Evolutionary conservation across 192 early-diverging fungal species (phyloP).

Genomic region (Coemansia sp.): DNA sequence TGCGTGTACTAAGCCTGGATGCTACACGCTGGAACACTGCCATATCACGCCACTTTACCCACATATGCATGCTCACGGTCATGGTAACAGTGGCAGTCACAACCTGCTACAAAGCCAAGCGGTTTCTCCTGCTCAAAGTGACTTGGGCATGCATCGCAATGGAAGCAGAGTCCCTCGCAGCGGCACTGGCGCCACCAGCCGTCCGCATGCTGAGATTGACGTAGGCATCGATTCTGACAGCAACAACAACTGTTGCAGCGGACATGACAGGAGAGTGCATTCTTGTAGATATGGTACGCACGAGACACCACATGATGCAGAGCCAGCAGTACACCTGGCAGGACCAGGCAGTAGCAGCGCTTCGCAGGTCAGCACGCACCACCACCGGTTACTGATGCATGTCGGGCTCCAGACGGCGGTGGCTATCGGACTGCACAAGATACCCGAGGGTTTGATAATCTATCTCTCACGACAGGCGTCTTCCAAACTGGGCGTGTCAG

Average conservation of each 20-base stretch:
- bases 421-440: slow-evolving; percentile 52
- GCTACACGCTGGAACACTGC: slow-evolving; percentile 44
- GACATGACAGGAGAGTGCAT: not conserved
- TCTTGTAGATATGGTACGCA: not conserved
- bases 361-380: slow-evolving; percentile 29
- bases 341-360: slow-evolving; percentile 19
- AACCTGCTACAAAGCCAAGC: not conserved
- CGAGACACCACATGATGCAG: not conserved
- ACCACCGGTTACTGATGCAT: slow-evolving; percentile 32
- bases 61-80: slow-evolving; percentile 32
- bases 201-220: not conserved
- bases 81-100: not conserved
- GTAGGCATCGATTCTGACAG: not conserved
- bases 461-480: slow-evolving; percentile 39
- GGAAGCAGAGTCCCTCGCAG: not conserved
- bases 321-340: slow-evolving; percentile 13
- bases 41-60: slow-evolving; percentile 48
- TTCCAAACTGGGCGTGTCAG: slow-evolving; percentile 39
- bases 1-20: slow-evolving; percentile 30
- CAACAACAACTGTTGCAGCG: not conserved
- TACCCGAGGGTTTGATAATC: slow-evolving; percentile 53
- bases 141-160: not conserved
- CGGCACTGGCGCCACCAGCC: not conserved
- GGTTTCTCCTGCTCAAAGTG: not conserved
- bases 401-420: slow-evolving; percentile 51